Conservation (phyloP, 192 early-diverging fungal genomes). For the Mortierella alpina region DNA sequence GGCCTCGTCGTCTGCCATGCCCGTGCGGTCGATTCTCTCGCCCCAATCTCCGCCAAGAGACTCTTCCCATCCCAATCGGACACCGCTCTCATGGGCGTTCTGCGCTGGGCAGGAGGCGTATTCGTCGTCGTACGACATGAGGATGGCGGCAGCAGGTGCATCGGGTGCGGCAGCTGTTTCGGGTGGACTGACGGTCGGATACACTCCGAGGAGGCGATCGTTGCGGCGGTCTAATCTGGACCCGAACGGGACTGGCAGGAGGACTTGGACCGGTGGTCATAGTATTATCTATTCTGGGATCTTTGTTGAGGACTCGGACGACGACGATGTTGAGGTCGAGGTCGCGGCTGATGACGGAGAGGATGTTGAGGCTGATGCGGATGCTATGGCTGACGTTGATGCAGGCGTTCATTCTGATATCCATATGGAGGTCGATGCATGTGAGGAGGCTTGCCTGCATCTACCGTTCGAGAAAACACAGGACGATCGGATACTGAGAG, state of each 20-base stretch:
- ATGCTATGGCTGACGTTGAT: neutral
- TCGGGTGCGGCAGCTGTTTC: slow-evolving; percentile 1
- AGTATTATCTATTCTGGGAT: slow-evolving; percentile 54
- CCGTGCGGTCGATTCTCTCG: slow-evolving; percentile 18
- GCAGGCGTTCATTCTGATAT: too few species aligned
- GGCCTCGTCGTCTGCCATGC: slow-evolving; percentile 13
- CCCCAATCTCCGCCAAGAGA: slow-evolving; percentile 11
- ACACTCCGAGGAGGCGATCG: slow-evolving; percentile 23
- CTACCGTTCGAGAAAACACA: neutral
- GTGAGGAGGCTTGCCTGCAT: neutral
- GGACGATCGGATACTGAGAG: neutral
- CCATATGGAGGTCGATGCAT: too few species aligned
- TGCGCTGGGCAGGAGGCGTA: slow-evolving; percentile 17
- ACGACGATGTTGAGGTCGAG: neutral
- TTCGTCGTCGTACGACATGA: slow-evolving; percentile 17
- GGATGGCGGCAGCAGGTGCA: slow-evolving; percentile 21
- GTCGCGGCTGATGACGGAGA: neutral
- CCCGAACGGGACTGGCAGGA: slow-evolving; percentile 28
- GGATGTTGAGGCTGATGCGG: neutral
- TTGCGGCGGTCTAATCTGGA: slow-evolving; percentile 13
- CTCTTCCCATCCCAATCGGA: neutral
- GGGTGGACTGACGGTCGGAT: slow-evolving; percentile 33
- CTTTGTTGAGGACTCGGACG: slow-evolving; percentile 45
- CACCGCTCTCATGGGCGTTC: slow-evolving; percentile 39
- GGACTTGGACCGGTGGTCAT: slow-evolving; percentile 51